Base-by-base conservation (phyloP, 257 asterid species). In the Cordia subcordata region DNA sequence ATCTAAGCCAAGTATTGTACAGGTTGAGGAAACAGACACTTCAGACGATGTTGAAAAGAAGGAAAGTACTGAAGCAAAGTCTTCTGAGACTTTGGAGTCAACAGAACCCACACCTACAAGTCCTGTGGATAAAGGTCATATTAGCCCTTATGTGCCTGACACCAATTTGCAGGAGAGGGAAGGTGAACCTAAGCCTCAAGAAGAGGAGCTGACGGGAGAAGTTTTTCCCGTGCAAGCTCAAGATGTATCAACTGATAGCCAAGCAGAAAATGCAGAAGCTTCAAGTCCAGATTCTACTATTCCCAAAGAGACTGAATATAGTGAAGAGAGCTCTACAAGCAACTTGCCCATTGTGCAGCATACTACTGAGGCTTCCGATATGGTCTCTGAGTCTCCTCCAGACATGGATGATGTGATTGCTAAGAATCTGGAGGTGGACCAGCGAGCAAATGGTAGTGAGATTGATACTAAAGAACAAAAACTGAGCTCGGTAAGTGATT, bases 21-120 rank as follows among this genome's bases (percentile, higher is more conserved):
- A 61, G 61, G 52, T 60, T 55, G 80, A 72, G 79, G 87, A 77
- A 63, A 68, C 79, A 22, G 77, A 76, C 62, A 65, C 83, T 67
- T 47, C 71, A 53, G 68, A 54, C 53, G 68, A 46, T 22, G 45
- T 47, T 50, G 78, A 69, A 67, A 77, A 77, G 67, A 68, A 69
- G 68, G 68, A 55, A 53, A 54, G 61, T 61, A 65, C 68, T 63
- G 79, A 67, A 62, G 39, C 38, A 20, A 53, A 13, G 27, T 63
- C 79, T 68, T 71, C 75, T 66, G 72, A 62, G 63, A 55, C 63
- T 53, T 20, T 53, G 54, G 79, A 67, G 69, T 60, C 73, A 58
- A 67, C 11, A 42, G 77, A 70, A 62, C 69, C 81, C 19, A 79
- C 69, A 61, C 63, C 85, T 62, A 20, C 80, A 54, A 71, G 61